Evolutionary conservation across 2,329 filamentous ascomycete species (phyloP).

Genomic region (Diaporthe humulicola): DNA sequence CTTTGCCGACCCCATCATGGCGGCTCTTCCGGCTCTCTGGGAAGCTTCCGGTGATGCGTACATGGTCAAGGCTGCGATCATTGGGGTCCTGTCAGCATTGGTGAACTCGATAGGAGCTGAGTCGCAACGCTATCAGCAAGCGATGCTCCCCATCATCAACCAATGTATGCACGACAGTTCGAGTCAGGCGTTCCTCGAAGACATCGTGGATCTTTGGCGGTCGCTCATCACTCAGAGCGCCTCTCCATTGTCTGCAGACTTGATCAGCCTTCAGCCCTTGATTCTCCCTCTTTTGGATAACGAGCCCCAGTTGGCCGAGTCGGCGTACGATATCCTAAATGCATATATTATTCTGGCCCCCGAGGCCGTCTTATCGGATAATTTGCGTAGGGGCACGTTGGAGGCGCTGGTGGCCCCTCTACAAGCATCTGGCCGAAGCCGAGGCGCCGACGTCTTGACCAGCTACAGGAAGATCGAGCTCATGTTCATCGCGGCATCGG

Average conservation of each 20-base stretch:
- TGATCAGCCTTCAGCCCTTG: slow-evolving; percentile 74
- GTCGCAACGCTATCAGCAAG: slow-evolving; percentile 81
- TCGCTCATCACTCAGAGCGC: slow-evolving; percentile 78
- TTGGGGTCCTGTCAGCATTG: slow-evolving; percentile 86
- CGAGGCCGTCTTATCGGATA: slow-evolving; percentile 72
- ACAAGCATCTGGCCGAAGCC: slow-evolving; percentile 22
- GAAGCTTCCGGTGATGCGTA: slow-evolving; percentile 83
- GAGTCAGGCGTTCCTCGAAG: slow-evolving; percentile 86
- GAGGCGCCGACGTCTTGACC: slow-evolving; percentile 44
- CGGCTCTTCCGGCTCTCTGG: slow-evolving; percentile 86
- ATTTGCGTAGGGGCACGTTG: slow-evolving; percentile 63
- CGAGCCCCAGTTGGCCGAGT: slow-evolving; percentile 72
- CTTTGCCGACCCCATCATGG: slow-evolving; percentile 85
- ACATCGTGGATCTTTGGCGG: slow-evolving; percentile 92
- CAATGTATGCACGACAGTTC: slow-evolving; percentile 37
- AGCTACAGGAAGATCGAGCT: slow-evolving; percentile 74
- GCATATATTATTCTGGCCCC: slow-evolving; percentile 80
- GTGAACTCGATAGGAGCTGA: slow-evolving; percentile 87
- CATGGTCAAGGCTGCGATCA: slow-evolving; percentile 93
- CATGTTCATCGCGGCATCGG: slow-evolving; percentile 73
- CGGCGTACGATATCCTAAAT: slow-evolving; percentile 75
- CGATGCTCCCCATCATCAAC: slow-evolving; percentile 83
- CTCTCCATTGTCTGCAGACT: slow-evolving; percentile 70
- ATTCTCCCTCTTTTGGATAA: slow-evolving; percentile 77
- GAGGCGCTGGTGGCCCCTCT: slow-evolving; percentile 57